phyloP scores from a whole-genome alignment of 352 stramenopile species.

The Pythium rishiriense region DNA sequence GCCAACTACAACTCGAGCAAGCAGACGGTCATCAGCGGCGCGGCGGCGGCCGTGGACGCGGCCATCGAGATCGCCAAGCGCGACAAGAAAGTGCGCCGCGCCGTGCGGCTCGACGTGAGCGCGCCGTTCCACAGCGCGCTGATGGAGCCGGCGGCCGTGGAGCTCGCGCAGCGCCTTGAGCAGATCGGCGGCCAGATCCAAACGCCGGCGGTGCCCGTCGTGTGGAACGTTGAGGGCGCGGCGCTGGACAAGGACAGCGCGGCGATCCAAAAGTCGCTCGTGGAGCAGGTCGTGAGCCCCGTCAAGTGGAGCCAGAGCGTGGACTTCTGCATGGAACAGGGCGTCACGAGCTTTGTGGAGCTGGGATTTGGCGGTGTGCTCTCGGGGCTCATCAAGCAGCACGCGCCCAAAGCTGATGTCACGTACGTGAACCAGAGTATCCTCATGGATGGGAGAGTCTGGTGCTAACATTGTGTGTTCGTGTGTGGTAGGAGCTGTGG shows the following conservation, averaged over 20 bases:
- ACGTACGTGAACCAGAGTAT: slow-evolving; percentile 22
- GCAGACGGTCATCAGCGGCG: slow-evolving; percentile 82
- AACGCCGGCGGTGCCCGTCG: slow-evolving; percentile 52
- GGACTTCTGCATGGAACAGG: slow-evolving; percentile 61
- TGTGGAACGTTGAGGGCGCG: slow-evolving; percentile 79
- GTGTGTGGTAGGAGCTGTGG: slow-evolving; percentile 61
- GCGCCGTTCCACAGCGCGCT: slow-evolving; percentile 83
- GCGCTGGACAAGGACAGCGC: slow-evolving; percentile 40
- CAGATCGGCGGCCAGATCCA: slow-evolving; percentile 35
- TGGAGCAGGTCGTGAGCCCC: slow-evolving; percentile 60
- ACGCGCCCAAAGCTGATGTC: slow-evolving; percentile 35
- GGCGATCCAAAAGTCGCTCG: slow-evolving; percentile 47
- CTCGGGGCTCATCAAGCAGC: slow-evolving; percentile 74
- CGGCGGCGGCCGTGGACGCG: slow-evolving; percentile 42
- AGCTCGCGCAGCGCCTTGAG: slow-evolving; percentile 43
- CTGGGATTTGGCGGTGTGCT: slow-evolving; percentile 72
- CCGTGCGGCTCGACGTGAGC: slow-evolving; percentile 74
- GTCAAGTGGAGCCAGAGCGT: slow-evolving; percentile 83
- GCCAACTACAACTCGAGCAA: slow-evolving; percentile 90
- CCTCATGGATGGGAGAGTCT: background rate
- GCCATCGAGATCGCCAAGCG: slow-evolving; percentile 64
- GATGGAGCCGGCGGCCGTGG: slow-evolving; percentile 64
- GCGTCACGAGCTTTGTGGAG: slow-evolving; percentile 62
- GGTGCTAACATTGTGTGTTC: background rate
- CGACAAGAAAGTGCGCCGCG: slow-evolving; percentile 68